These are phyloP conservation scores for Fusarium cicatricum DNA, from an alignment of 2,329 filamentous ascomycete genomes.

Conservation along the genomic window DNA sequence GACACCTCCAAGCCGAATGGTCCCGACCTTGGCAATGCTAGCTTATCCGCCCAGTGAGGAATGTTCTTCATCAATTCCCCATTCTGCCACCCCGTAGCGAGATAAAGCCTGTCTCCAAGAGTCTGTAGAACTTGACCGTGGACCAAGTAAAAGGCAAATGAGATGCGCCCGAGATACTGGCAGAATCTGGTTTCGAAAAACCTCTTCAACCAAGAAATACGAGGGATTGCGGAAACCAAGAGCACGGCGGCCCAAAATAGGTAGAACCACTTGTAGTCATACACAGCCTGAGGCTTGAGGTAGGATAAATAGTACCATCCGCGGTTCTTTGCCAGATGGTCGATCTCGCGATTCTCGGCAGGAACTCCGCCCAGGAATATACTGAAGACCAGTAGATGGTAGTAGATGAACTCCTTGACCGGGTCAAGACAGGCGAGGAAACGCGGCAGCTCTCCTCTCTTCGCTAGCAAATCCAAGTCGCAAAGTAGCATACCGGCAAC, in stretches of 20 bases:
- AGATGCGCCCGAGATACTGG: slow-evolving; percentile 70
- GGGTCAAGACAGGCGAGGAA: slow-evolving; percentile 56
- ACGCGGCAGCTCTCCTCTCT: slow-evolving; percentile 58
- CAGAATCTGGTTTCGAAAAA: slow-evolving; percentile 67
- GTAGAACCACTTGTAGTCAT: slow-evolving; percentile 73
- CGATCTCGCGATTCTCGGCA: slow-evolving; percentile 56
- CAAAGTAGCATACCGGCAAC: slow-evolving; percentile 67
- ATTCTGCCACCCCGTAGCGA: slow-evolving; percentile 64
- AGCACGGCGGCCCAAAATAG: slow-evolving; percentile 68
- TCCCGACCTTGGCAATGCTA: slow-evolving; percentile 63
- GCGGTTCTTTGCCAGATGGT: slow-evolving; percentile 59
- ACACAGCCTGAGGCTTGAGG: slow-evolving; percentile 71
- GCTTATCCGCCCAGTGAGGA: slow-evolving; percentile 63
- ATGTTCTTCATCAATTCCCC: slow-evolving; percentile 59
- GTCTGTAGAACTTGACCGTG: slow-evolving; percentile 69
- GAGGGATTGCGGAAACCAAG: slow-evolving; percentile 63
- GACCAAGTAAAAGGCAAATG: slow-evolving; percentile 69
- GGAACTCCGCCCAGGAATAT: slow-evolving; percentile 70
- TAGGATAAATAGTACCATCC: slow-evolving; percentile 69
- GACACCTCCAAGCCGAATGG: slow-evolving; percentile 68
- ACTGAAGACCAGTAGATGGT: slow-evolving; percentile 59
- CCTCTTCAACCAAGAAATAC: slow-evolving; percentile 63
- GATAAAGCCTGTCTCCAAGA: slow-evolving; percentile 70
- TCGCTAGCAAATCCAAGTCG: slow-evolving; percentile 66
- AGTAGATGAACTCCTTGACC: slow-evolving; percentile 60